A percentile compares a stretch with the other conserved stretches of the same genome.
Evolutionary conservation across 1,139 yeast genomes (phyloP).

Genomic region (Geotrichum carabidarum): DNA sequence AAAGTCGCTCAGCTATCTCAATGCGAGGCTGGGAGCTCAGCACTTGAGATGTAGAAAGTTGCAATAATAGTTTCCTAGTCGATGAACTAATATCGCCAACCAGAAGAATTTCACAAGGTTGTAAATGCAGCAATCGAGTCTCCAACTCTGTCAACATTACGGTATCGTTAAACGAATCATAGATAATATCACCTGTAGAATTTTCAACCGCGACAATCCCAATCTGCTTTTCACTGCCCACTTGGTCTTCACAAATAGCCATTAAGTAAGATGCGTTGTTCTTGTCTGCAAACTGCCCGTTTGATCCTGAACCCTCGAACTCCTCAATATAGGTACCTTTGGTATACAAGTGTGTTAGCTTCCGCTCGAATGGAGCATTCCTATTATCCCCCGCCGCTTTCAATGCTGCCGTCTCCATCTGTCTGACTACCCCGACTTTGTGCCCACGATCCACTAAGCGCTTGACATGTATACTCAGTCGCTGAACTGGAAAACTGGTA

Average conservation of each 20-base stretch:
- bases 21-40: constrained; percentile 14
- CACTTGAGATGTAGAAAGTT: constrained; percentile 18
- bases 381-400: constrained; percentile 48
- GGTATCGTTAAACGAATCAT: constrained; percentile 61
- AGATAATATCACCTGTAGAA: constrained; percentile 69
- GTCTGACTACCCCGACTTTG: constrained; percentile 85
- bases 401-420: constrained; percentile 73
- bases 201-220: constrained; percentile 68
- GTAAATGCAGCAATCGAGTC: constrained; percentile 65
- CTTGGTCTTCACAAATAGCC: constrained; percentile 4
- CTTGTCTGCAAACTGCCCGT: constrained; percentile 25
- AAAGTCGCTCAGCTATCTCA: constrained; percentile 14
- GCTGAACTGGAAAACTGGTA: constrained; percentile 75
- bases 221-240: constrained; percentile 30
- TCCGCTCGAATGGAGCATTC: constrained; percentile 58
- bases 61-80: constrained; percentile 33
- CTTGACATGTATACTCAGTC: constrained; percentile 70
- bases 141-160: constrained; percentile 56
- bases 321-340: constrained; percentile 78
- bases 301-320: constrained; percentile 24
- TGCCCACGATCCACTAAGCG: constrained; percentile 34
- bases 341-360: constrained; percentile 69
- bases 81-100: constrained; percentile 40
- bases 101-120: constrained; percentile 66
- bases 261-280: constrained; percentile 14